These are phyloP conservation scores for Amphirosellinia nigrospora DNA, from an alignment of 495 filamentous ascomycete species.

Conservation along the genomic window DNA sequence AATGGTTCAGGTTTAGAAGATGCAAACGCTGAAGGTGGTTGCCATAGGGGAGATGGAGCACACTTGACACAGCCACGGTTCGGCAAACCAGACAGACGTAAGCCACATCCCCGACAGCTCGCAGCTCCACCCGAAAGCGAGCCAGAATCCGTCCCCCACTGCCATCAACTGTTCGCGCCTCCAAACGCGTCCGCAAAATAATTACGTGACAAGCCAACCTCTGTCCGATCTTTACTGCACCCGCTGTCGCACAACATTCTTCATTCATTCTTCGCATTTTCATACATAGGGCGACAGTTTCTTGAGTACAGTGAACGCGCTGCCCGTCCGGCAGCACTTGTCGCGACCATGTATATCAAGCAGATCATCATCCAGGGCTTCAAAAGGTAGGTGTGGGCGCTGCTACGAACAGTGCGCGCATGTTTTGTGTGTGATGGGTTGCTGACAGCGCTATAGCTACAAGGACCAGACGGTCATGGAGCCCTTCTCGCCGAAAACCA, in stretches of 20 bases:
- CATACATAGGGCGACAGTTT: conserved; percentile 32
- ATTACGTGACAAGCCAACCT: conserved; percentile 26
- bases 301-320: conserved; percentile 35
- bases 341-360: conserved; percentile 90
- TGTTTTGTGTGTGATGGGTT: neutral
- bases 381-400: conserved; percentile 74
- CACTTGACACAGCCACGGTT: too few species aligned
- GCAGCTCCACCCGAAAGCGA: conserved; percentile 18
- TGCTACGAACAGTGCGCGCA: neutral
- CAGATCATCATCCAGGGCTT: conserved; percentile 99
- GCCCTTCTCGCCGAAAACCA: conserved; percentile 96
- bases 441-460: conserved; percentile 68
- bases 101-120: neutral
- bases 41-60: neutral
- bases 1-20: too few species aligned
- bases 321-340: conserved; percentile 42
- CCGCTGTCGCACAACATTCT: conserved; percentile 15
- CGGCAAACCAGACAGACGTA: too few species aligned
- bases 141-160: conserved; percentile 18
- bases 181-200: conserved; percentile 30
- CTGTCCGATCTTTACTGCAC: conserved; percentile 10
- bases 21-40: neutral
- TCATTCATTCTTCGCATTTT: neutral
- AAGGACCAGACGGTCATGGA: conserved; percentile 99
- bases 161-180: conserved; percentile 21